These are phyloP conservation scores for Eragrostis tef DNA, from an alignment of 202 grass and related monocot species.

Conservation along the genomic window DNA sequence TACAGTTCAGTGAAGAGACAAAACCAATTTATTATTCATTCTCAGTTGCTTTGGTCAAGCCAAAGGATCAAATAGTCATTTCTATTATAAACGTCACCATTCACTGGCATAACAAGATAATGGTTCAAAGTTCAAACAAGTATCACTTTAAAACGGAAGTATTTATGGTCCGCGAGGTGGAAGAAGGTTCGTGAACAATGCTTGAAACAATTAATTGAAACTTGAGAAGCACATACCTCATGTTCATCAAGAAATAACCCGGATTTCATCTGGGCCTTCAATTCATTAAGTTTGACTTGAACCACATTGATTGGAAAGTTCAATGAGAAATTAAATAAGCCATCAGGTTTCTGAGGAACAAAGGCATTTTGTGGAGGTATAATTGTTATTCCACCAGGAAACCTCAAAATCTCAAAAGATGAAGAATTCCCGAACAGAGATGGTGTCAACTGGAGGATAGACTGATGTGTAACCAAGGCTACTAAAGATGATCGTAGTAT, in stretches of 20 bases:
- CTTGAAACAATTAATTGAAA: constrained; percentile 27
- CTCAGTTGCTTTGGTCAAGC: constrained; percentile 2
- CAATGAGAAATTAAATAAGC: constrained; percentile 73
- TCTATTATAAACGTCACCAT: constrained; percentile 1
- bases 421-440: constrained; percentile 72
- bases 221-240: constrained; percentile 56
- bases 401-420: constrained; percentile 72
- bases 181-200: not conserved
- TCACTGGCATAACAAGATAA: not conserved
- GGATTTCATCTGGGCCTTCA: constrained; percentile 75
- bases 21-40: not conserved
- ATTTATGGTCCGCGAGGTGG: not conserved
- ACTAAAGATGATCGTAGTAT: constrained; percentile 69
- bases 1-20: not conserved
- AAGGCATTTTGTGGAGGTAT: constrained; percentile 75
- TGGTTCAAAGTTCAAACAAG: not conserved
- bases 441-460: constrained; percentile 65
- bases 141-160: not conserved
- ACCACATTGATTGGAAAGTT: constrained; percentile 66
- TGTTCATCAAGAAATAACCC: constrained; percentile 63
- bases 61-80: constrained; percentile 22
- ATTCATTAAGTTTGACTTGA: constrained; percentile 59
- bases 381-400: constrained; percentile 76
- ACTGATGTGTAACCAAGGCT: constrained; percentile 63
- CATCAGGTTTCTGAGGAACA: constrained; percentile 66